Evolutionary conservation across 192 early-diverging fungal genomes (phyloP).

Genomic region (Podila horticola): DNA sequence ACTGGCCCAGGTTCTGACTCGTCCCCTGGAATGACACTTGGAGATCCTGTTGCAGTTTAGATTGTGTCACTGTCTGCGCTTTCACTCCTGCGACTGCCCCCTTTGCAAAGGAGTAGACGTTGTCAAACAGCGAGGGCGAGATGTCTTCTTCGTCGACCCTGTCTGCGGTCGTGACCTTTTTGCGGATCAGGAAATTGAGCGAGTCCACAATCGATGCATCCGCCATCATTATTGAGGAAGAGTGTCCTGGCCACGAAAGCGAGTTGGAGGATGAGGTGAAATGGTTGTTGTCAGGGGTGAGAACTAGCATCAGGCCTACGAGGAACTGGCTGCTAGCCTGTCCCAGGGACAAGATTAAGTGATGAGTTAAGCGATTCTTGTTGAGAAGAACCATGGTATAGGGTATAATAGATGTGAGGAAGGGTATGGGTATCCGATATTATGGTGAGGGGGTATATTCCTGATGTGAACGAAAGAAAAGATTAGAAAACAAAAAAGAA

Average conservation of each 20-base stretch:
- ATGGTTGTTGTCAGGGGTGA: background rate
- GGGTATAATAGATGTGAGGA: background rate
- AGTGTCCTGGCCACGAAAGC: background rate
- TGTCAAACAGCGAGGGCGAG: background rate
- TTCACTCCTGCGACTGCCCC: background rate
- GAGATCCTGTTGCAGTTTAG: background rate
- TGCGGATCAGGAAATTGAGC: conserved; percentile 9
- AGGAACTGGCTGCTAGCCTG: conserved; percentile 19
- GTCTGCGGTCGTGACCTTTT: background rate
- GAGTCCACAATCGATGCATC: conserved; percentile 32
- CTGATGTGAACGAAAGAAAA: background rate
- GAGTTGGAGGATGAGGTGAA: conserved; percentile 1
- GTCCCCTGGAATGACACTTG: conserved; percentile 10
- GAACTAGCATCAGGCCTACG: conserved; percentile 17
- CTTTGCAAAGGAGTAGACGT: conserved; percentile 12
- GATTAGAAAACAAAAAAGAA: background rate
- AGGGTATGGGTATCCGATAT: background rate
- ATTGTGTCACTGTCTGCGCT: background rate
- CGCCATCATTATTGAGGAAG: conserved; percentile 6
- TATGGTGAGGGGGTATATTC: background rate
- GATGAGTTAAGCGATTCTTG: background rate
- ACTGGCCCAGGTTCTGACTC: conserved; percentile 31
- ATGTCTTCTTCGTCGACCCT: background rate
- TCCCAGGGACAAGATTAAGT: conserved; percentile 9
- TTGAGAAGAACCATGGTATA: background rate